phyloP scores from a whole-genome alignment of 805 yeast species.

The Metschnikowia noctiluminum region DNA sequence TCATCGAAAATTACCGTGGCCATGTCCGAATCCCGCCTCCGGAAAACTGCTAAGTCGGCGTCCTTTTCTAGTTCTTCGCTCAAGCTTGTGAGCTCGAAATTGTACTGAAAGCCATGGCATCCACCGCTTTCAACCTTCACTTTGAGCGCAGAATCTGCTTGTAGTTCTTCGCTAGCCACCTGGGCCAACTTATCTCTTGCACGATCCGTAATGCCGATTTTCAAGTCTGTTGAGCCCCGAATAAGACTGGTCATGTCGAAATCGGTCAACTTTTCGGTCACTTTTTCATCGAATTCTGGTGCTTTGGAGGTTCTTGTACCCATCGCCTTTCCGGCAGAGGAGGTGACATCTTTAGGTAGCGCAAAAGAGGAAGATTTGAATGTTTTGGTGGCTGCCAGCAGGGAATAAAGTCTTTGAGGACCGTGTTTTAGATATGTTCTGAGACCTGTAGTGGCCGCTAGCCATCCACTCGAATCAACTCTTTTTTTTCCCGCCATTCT shows the following conservation, averaged over 20 bases:
- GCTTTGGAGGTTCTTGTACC: too few species aligned
- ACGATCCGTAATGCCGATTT: constrained; percentile 44
- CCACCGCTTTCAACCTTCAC: constrained; percentile 93
- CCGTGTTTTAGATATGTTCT: background rate
- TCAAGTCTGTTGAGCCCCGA: constrained; percentile 35
- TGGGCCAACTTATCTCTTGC: constrained; percentile 52
- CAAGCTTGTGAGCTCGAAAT: constrained; percentile 56
- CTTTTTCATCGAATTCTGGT: too few species aligned
- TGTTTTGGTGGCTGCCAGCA: constrained; percentile 12
- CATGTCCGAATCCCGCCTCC: constrained; percentile 45
- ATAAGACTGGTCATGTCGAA: constrained; percentile 32
- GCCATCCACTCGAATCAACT: background rate
- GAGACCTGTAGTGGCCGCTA: background rate
- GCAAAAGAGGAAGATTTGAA: constrained; percentile 30
- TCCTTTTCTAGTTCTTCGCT: constrained; percentile 30
- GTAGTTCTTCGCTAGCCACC: constrained; percentile 49
- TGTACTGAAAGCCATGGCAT: constrained; percentile 95
- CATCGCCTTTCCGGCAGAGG: too few species aligned
- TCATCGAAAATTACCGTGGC: constrained; percentile 79
- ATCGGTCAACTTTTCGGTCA: background rate
- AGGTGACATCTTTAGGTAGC: constrained; percentile 22
- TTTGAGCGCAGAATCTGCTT: constrained; percentile 58
- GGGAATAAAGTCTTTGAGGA: background rate
- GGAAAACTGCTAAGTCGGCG: constrained; percentile 51
- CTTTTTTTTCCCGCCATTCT: background rate